Percentiles rank a stretch among this genome's conserved stretches.
Evolutionary conservation across 2,329 filamentous ascomycete species (phyloP).

Genomic region (Aspergillus ochraceus): DNA sequence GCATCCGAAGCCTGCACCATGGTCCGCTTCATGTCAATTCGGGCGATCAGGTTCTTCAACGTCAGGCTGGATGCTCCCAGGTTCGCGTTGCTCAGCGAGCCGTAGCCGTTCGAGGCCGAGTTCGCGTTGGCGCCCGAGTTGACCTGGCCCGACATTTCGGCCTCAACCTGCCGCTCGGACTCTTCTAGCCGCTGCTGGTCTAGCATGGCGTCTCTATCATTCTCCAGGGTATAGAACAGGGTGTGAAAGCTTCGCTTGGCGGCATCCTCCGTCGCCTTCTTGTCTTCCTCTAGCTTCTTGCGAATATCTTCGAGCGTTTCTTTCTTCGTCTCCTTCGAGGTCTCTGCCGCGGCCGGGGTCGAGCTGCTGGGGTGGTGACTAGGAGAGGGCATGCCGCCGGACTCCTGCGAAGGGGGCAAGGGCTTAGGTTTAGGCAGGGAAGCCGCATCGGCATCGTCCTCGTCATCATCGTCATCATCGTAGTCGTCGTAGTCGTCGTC

Average conservation of each 20-base stretch:
- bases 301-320: conserved; percentile 82
- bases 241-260: conserved; percentile 90
- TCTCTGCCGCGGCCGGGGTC: conserved; percentile 62
- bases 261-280: conserved; percentile 84
- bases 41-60: conserved; percentile 92
- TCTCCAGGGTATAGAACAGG: conserved; percentile 91
- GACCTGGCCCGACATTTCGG: conserved; percentile 75
- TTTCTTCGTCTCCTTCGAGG: conserved; percentile 55
- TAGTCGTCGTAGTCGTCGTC: conserved; percentile 74
- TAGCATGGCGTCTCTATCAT: conserved; percentile 92
- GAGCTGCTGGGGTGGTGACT: conserved; percentile 68
- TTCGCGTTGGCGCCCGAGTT: conserved; percentile 57
- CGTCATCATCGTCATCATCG: conserved; percentile 55
- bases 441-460: conserved; percentile 51
- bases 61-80: conserved; percentile 94
- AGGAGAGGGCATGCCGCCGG: conserved; percentile 65
- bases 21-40: conserved; percentile 89
- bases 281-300: conserved; percentile 88
- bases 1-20: conserved; percentile 90
- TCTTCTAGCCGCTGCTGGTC: conserved; percentile 97
- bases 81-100: conserved; percentile 89
- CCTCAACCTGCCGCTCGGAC: conserved; percentile 92
- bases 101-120: conserved; percentile 67
- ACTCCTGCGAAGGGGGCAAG: conserved; percentile 53
- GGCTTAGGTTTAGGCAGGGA: conserved; percentile 56